Percentiles rank a stretch among this genome's conserved stretches.
phyloP scores from a whole-genome alignment of 2,329 filamentous ascomycete genomes.

The Pezicula radicicola region DNA sequence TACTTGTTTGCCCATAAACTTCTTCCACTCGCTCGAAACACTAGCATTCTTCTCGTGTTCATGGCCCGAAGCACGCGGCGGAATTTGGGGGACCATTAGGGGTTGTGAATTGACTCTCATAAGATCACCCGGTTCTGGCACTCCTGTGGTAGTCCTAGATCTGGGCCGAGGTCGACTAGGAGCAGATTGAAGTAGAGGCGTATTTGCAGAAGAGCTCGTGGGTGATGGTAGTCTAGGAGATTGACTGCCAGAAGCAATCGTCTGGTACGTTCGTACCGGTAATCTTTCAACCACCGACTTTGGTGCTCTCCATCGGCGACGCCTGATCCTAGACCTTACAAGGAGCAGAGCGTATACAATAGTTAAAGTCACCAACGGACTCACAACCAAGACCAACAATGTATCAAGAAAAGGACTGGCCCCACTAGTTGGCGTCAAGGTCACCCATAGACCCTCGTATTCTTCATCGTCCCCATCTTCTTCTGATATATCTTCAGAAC shows the following conservation, averaged over 20 bases:
- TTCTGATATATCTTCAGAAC: conserved; percentile 8
- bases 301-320: conserved; percentile 91
- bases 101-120: conserved; percentile 38
- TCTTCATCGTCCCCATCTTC: conserved; percentile 36
- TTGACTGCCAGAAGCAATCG: conserved; percentile 63
- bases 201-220: conserved; percentile 66
- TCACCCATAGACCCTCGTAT: conserved; percentile 91
- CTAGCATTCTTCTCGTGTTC: conserved; percentile 46
- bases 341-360: conserved; percentile 89
- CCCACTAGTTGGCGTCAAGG: conserved; percentile 85
- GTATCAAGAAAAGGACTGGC: conserved; percentile 95
- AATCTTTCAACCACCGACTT: conserved; percentile 93
- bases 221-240: conserved; percentile 60
- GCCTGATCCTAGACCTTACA: conserved; percentile 81
- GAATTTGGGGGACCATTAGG: conserved; percentile 19
- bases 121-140: conserved; percentile 47
- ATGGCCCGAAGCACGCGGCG: conserved; percentile 13
- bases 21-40: conserved; percentile 57
- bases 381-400: conserved; percentile 91
- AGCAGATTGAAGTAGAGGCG: conserved; percentile 70
- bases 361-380: conserved; percentile 86
- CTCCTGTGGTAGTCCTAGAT: conserved; percentile 62
- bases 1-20: conserved; percentile 65
- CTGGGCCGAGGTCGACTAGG: conserved; percentile 54
- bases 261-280: conserved; percentile 94